A percentile compares a stretch with the other conserved stretches of the same genome.
These are phyloP conservation scores for Diaporthe batatas DNA, from an alignment of 2,329 filamentous ascomycete genomes.

Conservation along the genomic window DNA sequence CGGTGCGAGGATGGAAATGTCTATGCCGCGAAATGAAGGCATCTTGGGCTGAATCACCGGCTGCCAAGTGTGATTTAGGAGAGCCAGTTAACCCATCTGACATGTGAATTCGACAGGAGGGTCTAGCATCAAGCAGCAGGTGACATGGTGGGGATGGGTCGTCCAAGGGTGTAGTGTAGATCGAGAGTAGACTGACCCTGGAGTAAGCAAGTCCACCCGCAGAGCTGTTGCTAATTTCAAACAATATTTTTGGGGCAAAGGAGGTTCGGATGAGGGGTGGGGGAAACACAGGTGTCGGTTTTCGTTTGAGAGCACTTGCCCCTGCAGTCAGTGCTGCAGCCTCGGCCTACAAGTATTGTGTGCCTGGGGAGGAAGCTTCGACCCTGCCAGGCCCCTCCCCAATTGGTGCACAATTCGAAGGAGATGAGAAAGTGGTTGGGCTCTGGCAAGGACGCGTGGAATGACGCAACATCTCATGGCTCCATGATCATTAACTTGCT, in stretches of 20 bases:
- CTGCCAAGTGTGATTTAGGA: neutral
- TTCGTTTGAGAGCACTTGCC: neutral
- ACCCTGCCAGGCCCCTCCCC: neutral
- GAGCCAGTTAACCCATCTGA: neutral
- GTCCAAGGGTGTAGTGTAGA: neutral
- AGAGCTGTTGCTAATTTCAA: neutral
- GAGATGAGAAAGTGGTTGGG: neutral
- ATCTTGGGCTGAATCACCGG: constrained; percentile 51
- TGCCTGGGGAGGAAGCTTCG: constrained; percentile 26
- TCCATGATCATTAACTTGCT: neutral
- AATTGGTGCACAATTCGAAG: neutral
- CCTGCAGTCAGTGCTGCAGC: neutral
- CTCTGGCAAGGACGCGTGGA: neutral
- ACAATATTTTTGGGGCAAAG: neutral
- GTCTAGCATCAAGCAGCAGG: neutral
- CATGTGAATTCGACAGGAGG: neutral
- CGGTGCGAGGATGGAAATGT: constrained; percentile 58
- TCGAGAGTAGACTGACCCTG: neutral
- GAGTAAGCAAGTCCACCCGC: neutral
- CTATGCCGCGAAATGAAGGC: constrained; percentile 64
- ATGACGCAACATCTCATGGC: neutral
- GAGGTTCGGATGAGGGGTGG: neutral
- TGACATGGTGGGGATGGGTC: neutral
- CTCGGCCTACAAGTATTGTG: neutral
- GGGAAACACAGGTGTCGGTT: too few species aligned